Evolutionary conservation across 805 yeast species (phyloP).

Genomic region (Cyberlindnera maclurae): DNA sequence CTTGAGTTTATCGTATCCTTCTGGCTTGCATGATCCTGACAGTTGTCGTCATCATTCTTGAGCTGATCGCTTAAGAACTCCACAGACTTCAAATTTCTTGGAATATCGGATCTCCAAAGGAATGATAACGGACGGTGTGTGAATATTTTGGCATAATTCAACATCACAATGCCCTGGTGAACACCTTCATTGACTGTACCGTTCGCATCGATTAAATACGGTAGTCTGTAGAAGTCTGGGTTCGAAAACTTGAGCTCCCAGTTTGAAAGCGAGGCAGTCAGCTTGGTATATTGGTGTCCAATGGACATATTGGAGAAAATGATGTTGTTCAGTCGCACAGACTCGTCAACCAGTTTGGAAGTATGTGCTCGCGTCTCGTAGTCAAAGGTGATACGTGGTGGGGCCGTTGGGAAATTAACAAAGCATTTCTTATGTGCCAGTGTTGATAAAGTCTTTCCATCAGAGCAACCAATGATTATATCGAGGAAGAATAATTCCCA

Average conservation of each 20-base stretch:
- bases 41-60: slow-evolving; percentile 25
- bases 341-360: slow-evolving; percentile 41
- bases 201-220: slow-evolving; percentile 33
- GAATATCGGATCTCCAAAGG: slow-evolving; percentile 42
- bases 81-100: slow-evolving; percentile 33
- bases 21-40: slow-evolving; percentile 23
- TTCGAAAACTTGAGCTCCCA: slow-evolving; percentile 42
- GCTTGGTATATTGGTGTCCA: slow-evolving; percentile 29
- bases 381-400: slow-evolving; percentile 34
- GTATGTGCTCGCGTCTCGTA: slow-evolving; percentile 40
- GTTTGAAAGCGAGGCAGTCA: slow-evolving; percentile 41
- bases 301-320: slow-evolving; percentile 35
- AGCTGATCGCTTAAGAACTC: slow-evolving; percentile 19
- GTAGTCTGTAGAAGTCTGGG: slow-evolving; percentile 35
- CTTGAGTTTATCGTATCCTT: slow-evolving; percentile 34
- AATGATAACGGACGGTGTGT: slow-evolving; percentile 48
- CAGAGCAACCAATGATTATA: slow-evolving; percentile 47
- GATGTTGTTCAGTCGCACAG: slow-evolving; percentile 40
- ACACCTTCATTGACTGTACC: slow-evolving; percentile 48
- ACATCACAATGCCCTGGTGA: slow-evolving; percentile 41
- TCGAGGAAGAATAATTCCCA: slow-evolving; percentile 50
- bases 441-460: slow-evolving; percentile 37
- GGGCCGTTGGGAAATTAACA: slow-evolving; percentile 33
- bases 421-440: slow-evolving; percentile 30
- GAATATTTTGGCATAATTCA: slow-evolving; percentile 47